Evolutionary conservation across 108 stramenopile genomes (phyloP).

Genomic region (Ochromonas danica): DNA sequence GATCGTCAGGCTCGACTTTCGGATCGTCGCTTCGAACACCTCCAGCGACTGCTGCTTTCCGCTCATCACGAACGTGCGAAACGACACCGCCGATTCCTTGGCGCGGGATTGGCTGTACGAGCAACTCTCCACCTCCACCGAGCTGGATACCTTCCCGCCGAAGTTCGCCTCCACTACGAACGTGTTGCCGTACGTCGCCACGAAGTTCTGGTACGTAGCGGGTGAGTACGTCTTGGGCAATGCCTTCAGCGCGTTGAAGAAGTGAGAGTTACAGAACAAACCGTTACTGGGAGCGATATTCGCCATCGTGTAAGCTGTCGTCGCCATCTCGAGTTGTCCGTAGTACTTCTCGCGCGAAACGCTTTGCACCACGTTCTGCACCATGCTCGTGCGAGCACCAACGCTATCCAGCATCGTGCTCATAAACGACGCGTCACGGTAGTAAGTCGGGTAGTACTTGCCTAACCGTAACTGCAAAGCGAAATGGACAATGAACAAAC

Average conservation of each 20-base stretch:
- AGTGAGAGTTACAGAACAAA: conserved; percentile 16
- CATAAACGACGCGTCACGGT: conserved; percentile 13
- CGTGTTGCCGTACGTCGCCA: conserved; percentile 12
- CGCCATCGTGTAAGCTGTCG: conserved; percentile 13
- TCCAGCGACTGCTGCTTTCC: no score
- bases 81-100: conserved; percentile 13
- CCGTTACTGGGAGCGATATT: conserved; percentile 14
- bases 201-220: conserved; percentile 13
- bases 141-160: conserved; percentile 12
- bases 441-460: conserved; percentile 15
- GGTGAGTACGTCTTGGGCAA: conserved; percentile 13
- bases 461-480: not conserved
- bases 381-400: conserved; percentile 12
- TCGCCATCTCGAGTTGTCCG: conserved; percentile 13
- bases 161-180: conserved; percentile 14
- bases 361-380: conserved; percentile 13
- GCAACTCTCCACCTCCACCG: conserved; percentile 12
- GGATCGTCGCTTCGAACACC: no score
- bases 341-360: conserved; percentile 14
- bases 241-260: conserved; percentile 13
- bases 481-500: no score
- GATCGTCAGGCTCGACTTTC: no score
- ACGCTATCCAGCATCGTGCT: conserved; percentile 13
- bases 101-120: conserved; percentile 12
- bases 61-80: conserved; percentile 13